These are phyloP conservation scores for Aspergillus vadensis DNA, from an alignment of 2,329 filamentous ascomycete species.

Conservation along the genomic window DNA sequence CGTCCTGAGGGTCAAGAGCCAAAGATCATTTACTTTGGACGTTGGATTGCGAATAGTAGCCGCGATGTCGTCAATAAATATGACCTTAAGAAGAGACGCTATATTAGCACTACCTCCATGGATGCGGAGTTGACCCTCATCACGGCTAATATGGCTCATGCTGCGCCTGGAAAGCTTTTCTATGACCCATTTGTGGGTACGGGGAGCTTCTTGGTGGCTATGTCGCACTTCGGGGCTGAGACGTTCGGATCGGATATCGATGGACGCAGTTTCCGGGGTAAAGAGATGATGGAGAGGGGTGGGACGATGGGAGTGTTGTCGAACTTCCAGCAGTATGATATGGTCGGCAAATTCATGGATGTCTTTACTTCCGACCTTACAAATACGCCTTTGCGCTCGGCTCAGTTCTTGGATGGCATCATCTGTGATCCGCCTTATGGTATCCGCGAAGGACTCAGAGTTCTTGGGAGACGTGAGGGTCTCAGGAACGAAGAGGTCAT, in stretches of 20 bases:
- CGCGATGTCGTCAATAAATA: constrained; percentile 71
- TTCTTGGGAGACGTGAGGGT: constrained; percentile 74
- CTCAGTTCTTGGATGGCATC: constrained; percentile 78
- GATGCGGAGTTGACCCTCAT: constrained; percentile 89
- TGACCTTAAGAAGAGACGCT: constrained; percentile 88
- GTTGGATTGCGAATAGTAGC: constrained; percentile 66
- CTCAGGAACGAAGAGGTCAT: constrained; percentile 57
- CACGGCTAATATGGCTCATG: constrained; percentile 86
- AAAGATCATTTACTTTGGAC: constrained; percentile 68
- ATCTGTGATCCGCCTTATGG: constrained; percentile 96
- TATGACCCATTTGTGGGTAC: constrained; percentile 97
- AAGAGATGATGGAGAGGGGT: constrained; percentile 50
- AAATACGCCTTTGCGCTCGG: constrained; percentile 71
- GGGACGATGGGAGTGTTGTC: constrained; percentile 53
- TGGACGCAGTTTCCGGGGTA: constrained; percentile 79
- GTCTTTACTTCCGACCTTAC: constrained; percentile 85
- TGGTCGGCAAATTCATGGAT: constrained; percentile 68
- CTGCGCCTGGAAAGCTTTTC: constrained; percentile 78
- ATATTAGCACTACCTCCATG: constrained; percentile 97
- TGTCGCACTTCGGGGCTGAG: constrained; percentile 83
- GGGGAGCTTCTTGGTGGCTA: constrained; percentile 87
- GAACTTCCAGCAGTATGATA: constrained; percentile 84
- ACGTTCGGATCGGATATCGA: constrained; percentile 92
- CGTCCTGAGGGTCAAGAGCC: constrained; percentile 56
- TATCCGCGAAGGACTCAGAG: constrained; percentile 85